Evolutionary conservation across 495 filamentous ascomycete species (phyloP), one percentile per base, ranked within the genome.

Genomic region (Penicillium lividum): DNA sequence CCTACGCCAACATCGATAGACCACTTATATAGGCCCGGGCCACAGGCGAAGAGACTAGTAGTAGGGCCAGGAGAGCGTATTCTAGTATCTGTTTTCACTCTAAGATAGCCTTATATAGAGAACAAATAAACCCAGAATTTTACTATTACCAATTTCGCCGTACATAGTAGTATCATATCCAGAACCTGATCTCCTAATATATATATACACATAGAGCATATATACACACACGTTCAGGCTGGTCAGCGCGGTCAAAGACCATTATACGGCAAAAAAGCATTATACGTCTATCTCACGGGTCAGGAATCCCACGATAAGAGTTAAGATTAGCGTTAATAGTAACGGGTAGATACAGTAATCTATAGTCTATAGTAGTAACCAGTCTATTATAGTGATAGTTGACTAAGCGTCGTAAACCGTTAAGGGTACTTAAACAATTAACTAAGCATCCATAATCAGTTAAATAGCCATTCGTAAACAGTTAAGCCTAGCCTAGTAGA

Each of bases 31-130:
- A 48, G 45, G 27, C 27, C 9, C 45, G 45, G 45, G 45, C 45
- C 45, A 48, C 27, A 27, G 45, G 45, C 45, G 45, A 48, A 48
- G 45, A 48, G 45, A 48, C 45, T 48, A n/a, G 27, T n/a, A 48
- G 45, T 27, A 48, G 45, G 45, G 45, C 45, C 27, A 29, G 22
- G 45, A 48, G 45, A 48, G 45, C 45, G 45, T 27, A 29, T 30
- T 48, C 45, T 7, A 27, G 22, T 25, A 9, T 11, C 22, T 48
- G 45, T 48, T 48, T 30, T 48, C 45, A 48, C 45, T 48, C 45
- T 27, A 48, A 48, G 45, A 48, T 48, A 48, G 22, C 11, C 2
- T 40, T 40, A n/a, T 48, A 30, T 48, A n/a, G 27, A 30, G 45
- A 13, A 48, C 11, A 9, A 28, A 48, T 48, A 48, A 48, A 48